Evolutionary conservation across 345 rosid genomes (phyloP), one percentile per base, ranked within the genome.

Genomic region (Syzygium oleosum): DNA sequence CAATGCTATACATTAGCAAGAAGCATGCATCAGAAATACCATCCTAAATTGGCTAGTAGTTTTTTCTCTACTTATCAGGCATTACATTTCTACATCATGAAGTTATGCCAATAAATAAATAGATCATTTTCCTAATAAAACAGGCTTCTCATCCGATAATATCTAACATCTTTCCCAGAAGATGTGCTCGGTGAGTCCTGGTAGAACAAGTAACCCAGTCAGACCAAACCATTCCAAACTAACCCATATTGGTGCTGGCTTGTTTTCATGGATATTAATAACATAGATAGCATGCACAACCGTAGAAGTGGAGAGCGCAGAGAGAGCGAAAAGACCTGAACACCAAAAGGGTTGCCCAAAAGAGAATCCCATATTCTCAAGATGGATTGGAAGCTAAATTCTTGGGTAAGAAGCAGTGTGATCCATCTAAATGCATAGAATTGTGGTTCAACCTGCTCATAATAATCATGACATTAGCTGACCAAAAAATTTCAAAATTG

Each of bases 281-380:
- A 38, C 49, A 73, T 19, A 22, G 49, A 73, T 73, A 73, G 49
- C 49, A 19, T 19, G 49, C 27, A 73, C 49, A 73, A 38, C 83
- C 38, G 83, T 38, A 73, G 83, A 73, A 38, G 22, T 85, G 5
- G 65, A 29, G 63, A 53, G 25, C 22, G 65, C 14, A 31, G 86
- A 85, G 49, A 85, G 61, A n/a, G 86, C 23, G 6, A 73, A 53
- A 51, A 84, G 68, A 94, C 96, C 96, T 94, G 94, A 87, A 93
- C 86, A 22, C 96, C 96, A 68, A 84, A 93, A 21, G 94, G 94
- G 90, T 92, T 93, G 85, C 98, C 92, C 85, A 95, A 87, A 89
- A 95, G 92, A 90, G 96, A 90, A 91, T 95, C 95, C 98, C 98
- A 95, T 68, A 95, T 95, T 90, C 98, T 91, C 87, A 93, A 88